Base-by-base conservation (phyloP, 1,284 basidiomycete species). In the Ustilago bromivora region DNA sequence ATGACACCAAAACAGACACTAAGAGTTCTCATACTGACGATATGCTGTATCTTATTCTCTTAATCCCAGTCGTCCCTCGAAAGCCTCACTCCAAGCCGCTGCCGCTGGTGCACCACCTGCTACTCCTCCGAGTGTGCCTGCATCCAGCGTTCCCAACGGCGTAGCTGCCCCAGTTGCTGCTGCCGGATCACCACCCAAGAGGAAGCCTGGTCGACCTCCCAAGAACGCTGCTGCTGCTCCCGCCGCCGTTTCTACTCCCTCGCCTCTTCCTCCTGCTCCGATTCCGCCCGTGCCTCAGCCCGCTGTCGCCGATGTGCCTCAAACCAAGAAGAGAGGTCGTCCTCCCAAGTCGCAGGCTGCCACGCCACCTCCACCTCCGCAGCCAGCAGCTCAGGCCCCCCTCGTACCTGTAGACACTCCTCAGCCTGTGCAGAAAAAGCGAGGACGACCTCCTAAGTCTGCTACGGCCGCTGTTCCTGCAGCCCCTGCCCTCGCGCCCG, bases 191-290 rank as follows among this genome's bases (percentile, higher is more conserved):
- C 32, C 34, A 31, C 56, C 46, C 40, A 67, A 72, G 54, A 67
- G 35, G 43, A 72, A 64, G 61, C 70, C 52, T 28, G 70, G 70
- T 23, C 70, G 70, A 38, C 70, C 70, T 23, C 70, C 31, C 49
- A 72, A 72, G 57, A 43, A 66, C 23, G 64, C 57, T 15, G 60
- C 59, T 36, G 52, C 61, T 28, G 31, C 60, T 32, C 11, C 59
- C 3, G 35, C 61, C 17, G 10, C 61, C 28, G 31, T 43, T 49
- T 23, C 46, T 28, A 32, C n/a, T 43, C 5, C 52, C 10, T 35
- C 49, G 31, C 38, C 51, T 19, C 51, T 46, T 6, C 34, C 67
- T 28, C 34, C 54, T 52, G 53, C 47, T 40, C 40, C 43, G 36
- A 53, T 43, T 36, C 46, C 58, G 2, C n/a, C 60, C 4, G 41